Evolutionary conservation across 2,329 filamentous ascomycete species (phyloP), one percentile per base, ranked within the genome.

Genomic region (Arthrinium puccinioides): DNA sequence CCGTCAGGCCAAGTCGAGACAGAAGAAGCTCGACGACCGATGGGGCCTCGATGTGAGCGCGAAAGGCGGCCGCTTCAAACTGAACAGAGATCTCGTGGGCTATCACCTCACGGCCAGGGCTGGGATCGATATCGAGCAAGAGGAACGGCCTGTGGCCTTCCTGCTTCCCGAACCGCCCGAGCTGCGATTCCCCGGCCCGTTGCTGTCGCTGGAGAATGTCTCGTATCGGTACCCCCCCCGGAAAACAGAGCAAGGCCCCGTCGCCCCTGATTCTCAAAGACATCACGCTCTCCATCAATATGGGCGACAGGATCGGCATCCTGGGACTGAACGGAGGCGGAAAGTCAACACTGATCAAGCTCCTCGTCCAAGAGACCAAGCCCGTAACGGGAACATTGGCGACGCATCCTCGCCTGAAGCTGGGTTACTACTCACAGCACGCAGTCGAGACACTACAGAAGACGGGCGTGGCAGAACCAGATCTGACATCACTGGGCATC

Each of bases 11-110:
- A 89, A 88, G 44, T 86, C 82, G 5, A 72, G 86, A 1, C 84
- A 89, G 62, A 90, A 88, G 66, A 89, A 87, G 55, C 70, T 94
- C 1, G 86, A 94, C 39, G 82, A 92, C 38, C 70, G 86, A 6
- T 84, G 80, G 77, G 87, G 87, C 0, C 59, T 94, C 49, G 73
- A 89, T 51, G 81, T 87, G 27, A 83, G 67, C 44, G 75, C 78
- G 6, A 81, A 72, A 36, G 87, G 87, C 2, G 76, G 76, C 5
- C 68, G 84, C 3, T 94, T 94, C 68, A 90, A 90, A 60, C 68
- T 92, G 23, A 92, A 86, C 51, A 69, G 84, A 10, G 87, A 94
- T 49, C 61, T 82, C 2, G 66, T 47, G 0, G 87, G 84, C 0
- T 86, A 56, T 26, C 73, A 83, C 54, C 45, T 70, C 6, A 74